Conservation (phyloP, 371 early-diverging fungal genomes). For the Rhizopus stolonifer region DNA sequence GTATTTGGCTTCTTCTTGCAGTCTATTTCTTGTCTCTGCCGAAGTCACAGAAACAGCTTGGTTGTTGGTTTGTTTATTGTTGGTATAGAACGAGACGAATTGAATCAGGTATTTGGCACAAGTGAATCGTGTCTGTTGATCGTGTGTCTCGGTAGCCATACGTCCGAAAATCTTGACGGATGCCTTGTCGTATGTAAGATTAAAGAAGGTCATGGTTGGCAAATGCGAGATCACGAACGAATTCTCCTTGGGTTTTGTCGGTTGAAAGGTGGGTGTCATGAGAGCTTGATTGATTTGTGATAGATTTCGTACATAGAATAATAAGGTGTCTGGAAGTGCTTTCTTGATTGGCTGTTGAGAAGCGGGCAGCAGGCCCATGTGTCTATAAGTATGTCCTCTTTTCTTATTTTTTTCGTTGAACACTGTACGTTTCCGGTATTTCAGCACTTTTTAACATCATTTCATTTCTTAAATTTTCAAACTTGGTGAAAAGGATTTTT, state of each 20-base stretch:
- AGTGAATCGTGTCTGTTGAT: conserved; percentile 61
- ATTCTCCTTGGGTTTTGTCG: neutral
- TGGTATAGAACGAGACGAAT: conserved; percentile 24
- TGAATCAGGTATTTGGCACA: conserved; percentile 67
- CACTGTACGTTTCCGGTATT: too few species aligned
- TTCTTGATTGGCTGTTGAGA: neutral
- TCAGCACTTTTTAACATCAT: too few species aligned
- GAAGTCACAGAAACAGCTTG: neutral
- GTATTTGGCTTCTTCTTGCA: conserved; percentile 59
- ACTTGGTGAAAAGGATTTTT: too few species aligned
- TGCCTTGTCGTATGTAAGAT: conserved; percentile 50
- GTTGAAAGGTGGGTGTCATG: conserved; percentile 12
- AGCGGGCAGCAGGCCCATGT: neutral
- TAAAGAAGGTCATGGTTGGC: conserved; percentile 37
- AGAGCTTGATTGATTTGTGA: conserved; percentile 6
- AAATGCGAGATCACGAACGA: neutral
- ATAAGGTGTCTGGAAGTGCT: neutral
- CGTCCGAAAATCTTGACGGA: conserved; percentile 64
- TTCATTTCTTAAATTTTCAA: too few species aligned
- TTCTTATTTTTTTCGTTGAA: too few species aligned
- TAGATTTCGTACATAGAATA: conserved; percentile 10
- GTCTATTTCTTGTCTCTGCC: conserved; percentile 7
- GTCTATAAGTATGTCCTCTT: too few species aligned
- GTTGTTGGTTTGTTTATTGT: neutral
- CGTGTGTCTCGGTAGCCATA: conserved; percentile 69